Conservation (phyloP, 2,329 filamentous ascomycete species). For the Juglanconis sp. region DNA sequence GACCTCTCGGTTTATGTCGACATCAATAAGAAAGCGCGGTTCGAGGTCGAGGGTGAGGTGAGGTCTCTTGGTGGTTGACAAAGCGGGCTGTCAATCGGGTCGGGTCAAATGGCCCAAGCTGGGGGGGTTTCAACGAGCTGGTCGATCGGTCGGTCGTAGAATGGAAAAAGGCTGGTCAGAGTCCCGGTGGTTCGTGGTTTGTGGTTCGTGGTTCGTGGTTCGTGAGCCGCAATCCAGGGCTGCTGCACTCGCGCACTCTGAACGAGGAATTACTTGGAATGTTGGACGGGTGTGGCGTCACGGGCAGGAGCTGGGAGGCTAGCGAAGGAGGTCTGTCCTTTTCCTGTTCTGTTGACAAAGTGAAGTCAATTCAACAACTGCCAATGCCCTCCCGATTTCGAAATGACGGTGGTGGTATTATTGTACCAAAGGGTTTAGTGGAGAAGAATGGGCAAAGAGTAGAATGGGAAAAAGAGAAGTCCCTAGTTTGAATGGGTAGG, state of each 20-base stretch:
- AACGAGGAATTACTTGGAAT: background rate
- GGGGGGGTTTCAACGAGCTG: constrained; percentile 3
- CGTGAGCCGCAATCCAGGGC: background rate
- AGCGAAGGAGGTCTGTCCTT: constrained; percentile 12
- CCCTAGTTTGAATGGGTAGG: background rate
- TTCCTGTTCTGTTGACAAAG: background rate
- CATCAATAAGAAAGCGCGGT: constrained; percentile 7
- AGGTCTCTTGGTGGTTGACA: background rate
- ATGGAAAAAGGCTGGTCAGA: background rate
- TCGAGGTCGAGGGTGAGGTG: constrained; percentile 4
- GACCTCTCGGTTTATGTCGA: constrained; percentile 5
- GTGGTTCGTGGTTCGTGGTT: background rate
- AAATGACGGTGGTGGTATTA: constrained; percentile 14
- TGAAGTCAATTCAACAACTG: constrained; percentile 18
- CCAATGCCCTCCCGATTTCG: background rate
- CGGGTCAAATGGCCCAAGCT: background rate
- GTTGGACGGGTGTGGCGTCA: constrained; percentile 8
- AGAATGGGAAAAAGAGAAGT: background rate
- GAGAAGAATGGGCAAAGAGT: background rate
- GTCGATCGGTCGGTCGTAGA: constrained; percentile 2
- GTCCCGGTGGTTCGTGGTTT: background rate
- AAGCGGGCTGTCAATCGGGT: background rate
- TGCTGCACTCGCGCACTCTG: background rate
- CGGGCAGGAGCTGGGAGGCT: background rate
- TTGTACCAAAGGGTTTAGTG: constrained; percentile 8